Conservation (phyloP, 2,329 filamentous ascomycete genomes). For the Daldinia eschscholtzii region DNA sequence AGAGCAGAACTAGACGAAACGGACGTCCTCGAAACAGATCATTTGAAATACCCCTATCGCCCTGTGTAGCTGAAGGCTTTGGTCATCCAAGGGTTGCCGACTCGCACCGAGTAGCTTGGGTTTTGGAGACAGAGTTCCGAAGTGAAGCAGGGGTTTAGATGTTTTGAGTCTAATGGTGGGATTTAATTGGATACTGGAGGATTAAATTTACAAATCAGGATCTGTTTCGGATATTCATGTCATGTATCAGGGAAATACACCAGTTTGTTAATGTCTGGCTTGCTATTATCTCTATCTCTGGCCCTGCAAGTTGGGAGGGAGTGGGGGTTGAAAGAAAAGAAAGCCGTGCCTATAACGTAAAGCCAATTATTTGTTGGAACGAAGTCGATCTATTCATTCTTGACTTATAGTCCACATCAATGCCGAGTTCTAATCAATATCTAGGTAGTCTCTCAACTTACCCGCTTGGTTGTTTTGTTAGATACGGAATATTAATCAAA, state of each 20-base stretch:
- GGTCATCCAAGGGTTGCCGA: background rate
- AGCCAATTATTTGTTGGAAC: background rate
- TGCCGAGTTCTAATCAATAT: background rate
- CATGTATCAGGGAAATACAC: background rate
- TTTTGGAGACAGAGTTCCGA: background rate
- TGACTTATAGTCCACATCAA: background rate
- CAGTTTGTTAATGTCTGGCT: constrained; percentile 1
- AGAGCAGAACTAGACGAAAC: constrained; percentile 37
- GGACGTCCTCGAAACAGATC: constrained; percentile 29
- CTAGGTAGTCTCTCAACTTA: background rate
- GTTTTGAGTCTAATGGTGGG: background rate
- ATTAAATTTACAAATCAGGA: background rate
- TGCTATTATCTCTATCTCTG: background rate
- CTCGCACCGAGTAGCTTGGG: background rate
- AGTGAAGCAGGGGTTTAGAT: background rate
- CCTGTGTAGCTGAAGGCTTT: constrained; percentile 1
- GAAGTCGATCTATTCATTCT: no score
- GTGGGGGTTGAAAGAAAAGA: background rate
- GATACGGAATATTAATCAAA: background rate
- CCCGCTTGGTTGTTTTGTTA: background rate
- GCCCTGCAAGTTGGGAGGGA: no score
- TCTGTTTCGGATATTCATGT: background rate
- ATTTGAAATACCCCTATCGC: constrained; percentile 15
- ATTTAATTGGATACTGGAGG: background rate
- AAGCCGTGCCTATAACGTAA: background rate